These are phyloP conservation scores for Scheffersomyces insectosa DNA, from an alignment of 1,139 yeast species.

Conservation along the genomic window DNA sequence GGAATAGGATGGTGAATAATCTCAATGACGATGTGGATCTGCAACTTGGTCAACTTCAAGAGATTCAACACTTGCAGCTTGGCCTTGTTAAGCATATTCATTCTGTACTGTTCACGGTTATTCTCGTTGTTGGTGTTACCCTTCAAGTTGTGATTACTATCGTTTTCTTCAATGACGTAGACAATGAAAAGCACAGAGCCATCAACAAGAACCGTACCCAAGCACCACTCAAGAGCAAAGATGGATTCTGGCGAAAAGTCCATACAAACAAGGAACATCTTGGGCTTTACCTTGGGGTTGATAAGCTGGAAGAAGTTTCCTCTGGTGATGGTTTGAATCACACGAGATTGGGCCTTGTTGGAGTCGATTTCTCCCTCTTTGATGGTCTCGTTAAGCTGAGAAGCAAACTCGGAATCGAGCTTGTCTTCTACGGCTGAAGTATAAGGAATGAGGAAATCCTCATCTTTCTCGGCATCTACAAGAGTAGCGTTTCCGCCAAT, in stretches of 20 bases:
- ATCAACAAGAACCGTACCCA: constrained; percentile 83
- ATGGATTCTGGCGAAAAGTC: constrained; percentile 84
- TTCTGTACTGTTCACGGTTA: constrained; percentile 50
- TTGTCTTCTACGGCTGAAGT: constrained; percentile 73
- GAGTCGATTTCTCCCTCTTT: constrained; percentile 63
- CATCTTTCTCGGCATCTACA: constrained; percentile 19
- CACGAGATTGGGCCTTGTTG: constrained; percentile 54
- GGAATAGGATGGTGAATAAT: constrained; percentile 86
- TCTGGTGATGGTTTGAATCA: constrained; percentile 68
- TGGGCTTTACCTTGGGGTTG: constrained; percentile 54
- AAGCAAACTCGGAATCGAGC: constrained; percentile 65
- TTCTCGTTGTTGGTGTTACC: constrained; percentile 42
- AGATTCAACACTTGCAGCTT: constrained; percentile 60
- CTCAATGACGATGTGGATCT: constrained; percentile 74
- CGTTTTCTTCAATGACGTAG: constrained; percentile 74
- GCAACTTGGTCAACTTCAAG: constrained; percentile 69
- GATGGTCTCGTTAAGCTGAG: constrained; percentile 56
- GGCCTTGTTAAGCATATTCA: constrained; percentile 60
- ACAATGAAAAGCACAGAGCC: constrained; percentile 82
- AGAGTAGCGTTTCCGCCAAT: no score
- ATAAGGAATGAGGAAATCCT: constrained; percentile 57
- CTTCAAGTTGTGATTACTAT: constrained; percentile 45
- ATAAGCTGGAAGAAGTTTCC: constrained; percentile 64
- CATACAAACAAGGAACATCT: constrained; percentile 73
- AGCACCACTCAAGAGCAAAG: constrained; percentile 86